Base-by-base conservation (phyloP, 1,284 basidiomycete genomes). In the Leucoagaricus sp. region DNA sequence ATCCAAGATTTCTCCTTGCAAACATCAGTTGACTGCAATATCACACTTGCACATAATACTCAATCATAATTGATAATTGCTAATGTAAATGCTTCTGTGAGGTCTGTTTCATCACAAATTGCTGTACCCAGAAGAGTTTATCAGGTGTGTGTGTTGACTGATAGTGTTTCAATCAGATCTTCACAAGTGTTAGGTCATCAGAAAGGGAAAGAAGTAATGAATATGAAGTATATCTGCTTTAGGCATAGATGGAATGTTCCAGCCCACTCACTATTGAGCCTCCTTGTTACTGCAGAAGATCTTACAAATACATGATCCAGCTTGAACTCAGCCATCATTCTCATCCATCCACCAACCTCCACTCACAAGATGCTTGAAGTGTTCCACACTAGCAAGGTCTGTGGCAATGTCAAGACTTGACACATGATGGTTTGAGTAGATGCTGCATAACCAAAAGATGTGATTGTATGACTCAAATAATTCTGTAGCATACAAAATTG, bases 381-480 rank as follows among this genome's bases (percentile, higher is more conserved):
- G 13, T 19, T 40, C 36, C 15, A 13, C 13, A n/a, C 36, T 19
- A 13, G 13, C 5, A n/a, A 40, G 15, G 13, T 40, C 36, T n/a
- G 15, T 40, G 36, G 36, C 4, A 15, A 40, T 40, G 13, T 40
- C 36, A 40, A 40, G 36, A 19, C 36, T 40, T 40, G 36, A 19
- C 5, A 19, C 36, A 50, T 26, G 3, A n/a, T n/a, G n/a, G n/a
- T n/a, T n/a, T n/a, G n/a, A n/a, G n/a, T n/a, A n/a, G n/a, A n/a
- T n/a, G n/a, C 49, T 70, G 51, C 68, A 70, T 0, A 62, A 41
- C 0, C 69, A 63, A 53, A 75, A 74, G 4, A 75, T 55, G 0
- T 63, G 63, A 61, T 76, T 75, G 54, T 68, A 75, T 25, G 60
- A 68, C 45, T 76, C 72, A 59, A 70, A 75, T 0, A 64, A 53